Evolutionary conservation across 139 green algal species (phyloP).

Genomic region (Tetratostichococcus sp.): DNA sequence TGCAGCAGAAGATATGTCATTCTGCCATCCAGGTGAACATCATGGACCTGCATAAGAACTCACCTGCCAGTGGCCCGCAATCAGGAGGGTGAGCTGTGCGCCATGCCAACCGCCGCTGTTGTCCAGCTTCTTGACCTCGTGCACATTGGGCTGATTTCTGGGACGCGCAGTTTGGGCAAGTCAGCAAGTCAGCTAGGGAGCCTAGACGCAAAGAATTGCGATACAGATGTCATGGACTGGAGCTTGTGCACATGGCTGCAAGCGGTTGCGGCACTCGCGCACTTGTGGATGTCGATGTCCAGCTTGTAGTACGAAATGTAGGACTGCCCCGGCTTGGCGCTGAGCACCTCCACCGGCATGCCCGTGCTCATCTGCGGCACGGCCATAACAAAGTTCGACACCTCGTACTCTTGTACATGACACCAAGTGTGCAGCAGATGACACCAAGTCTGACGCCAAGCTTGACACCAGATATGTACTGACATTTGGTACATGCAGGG

Average conservation of each 20-base stretch:
- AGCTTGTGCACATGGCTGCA: no score
- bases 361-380: conserved; percentile 85
- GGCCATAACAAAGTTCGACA: not conserved
- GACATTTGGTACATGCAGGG: no score
- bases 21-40: no score
- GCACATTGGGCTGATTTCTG: conserved; percentile 90
- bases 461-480: no score
- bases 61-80: conserved; percentile 81
- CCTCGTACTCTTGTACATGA: not conserved
- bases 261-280: no score
- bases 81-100: conserved; percentile 77
- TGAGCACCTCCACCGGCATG: conserved; percentile 84
- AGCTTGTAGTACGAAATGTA: conserved; percentile 79
- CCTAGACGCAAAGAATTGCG: no score
- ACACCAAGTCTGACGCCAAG: no score
- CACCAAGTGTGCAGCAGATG: no score
- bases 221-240: no score
- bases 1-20: no score
- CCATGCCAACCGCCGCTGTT: conserved; percentile 82
- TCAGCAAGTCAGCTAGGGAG: no score
- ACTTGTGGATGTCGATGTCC: conserved; percentile 94
- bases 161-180: not conserved
- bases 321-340: conserved; percentile 37
- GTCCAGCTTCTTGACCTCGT: conserved; percentile 55
- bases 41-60: not conserved